Evolutionary conservation across 2,329 filamentous ascomycete species (phyloP).

Genomic region (Fusarium pseudocircinatum): DNA sequence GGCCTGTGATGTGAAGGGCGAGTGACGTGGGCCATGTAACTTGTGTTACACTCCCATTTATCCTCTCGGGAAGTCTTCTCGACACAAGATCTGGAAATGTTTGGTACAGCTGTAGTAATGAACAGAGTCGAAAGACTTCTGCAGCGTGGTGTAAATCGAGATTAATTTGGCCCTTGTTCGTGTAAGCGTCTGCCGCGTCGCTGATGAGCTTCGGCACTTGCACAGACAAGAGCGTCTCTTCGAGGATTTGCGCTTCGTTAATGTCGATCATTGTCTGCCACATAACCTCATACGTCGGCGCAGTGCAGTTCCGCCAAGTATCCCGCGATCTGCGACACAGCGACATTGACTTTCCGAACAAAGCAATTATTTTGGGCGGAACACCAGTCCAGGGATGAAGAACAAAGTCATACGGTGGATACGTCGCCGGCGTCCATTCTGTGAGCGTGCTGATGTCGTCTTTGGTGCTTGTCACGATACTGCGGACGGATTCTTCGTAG

Average conservation of each 20-base stretch:
- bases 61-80: constrained; percentile 40
- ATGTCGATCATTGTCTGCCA: constrained; percentile 36
- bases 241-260: constrained; percentile 28
- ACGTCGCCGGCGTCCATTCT: constrained; percentile 16
- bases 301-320: constrained; percentile 28
- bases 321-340: constrained; percentile 33
- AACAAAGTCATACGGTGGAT: constrained; percentile 26
- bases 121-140: constrained; percentile 50
- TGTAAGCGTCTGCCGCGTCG: background rate
- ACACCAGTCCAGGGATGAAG: constrained; percentile 36
- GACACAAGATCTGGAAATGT: constrained; percentile 49
- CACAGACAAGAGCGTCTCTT: constrained; percentile 27
- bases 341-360: constrained; percentile 36
- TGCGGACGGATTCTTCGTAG: constrained; percentile 34
- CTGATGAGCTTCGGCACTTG: constrained; percentile 18
- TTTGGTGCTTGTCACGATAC: constrained; percentile 28
- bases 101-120: constrained; percentile 52
- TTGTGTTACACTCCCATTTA: constrained; percentile 9
- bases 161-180: background rate
- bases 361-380: constrained; percentile 26
- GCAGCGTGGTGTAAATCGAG: constrained; percentile 48
- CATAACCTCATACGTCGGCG: constrained; percentile 32
- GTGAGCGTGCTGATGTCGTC: constrained; percentile 33
- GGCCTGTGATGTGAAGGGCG: constrained; percentile 14
- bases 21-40: constrained; percentile 27